These are phyloP conservation scores for Trametes pubescens DNA, from an alignment of 1,284 basidiomycete species.

Conservation along the genomic window DNA sequence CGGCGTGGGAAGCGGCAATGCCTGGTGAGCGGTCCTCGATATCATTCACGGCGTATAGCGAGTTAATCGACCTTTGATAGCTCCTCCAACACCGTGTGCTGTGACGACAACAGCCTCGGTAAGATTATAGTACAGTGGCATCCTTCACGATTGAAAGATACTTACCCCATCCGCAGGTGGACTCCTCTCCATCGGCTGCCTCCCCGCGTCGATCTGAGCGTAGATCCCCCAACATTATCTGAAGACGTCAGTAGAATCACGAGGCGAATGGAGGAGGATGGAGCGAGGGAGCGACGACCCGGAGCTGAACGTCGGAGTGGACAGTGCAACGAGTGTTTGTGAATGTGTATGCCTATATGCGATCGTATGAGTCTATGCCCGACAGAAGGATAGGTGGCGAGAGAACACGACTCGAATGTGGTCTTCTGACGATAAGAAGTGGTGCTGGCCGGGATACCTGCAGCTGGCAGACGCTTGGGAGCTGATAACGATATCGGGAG, in stretches of 20 bases:
- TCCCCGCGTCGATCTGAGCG: constrained; percentile 10
- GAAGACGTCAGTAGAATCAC: not conserved
- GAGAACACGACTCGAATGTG: not conserved
- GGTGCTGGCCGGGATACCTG: not conserved
- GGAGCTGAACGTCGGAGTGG: not conserved
- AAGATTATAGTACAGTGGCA: not conserved
- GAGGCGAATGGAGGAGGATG: not conserved
- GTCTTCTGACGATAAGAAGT: not conserved
- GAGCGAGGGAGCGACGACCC: not conserved
- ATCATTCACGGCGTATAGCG: not conserved
- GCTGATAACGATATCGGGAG: not conserved
- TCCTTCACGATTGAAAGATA: not conserved
- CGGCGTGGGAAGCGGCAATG: constrained; percentile 31
- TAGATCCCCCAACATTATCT: not conserved
- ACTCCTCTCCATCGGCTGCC: constrained; percentile 19
- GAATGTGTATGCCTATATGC: constrained; percentile 11
- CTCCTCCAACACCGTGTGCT: constrained; percentile 21
- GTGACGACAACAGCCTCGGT: constrained; percentile 21
- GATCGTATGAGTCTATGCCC: constrained; percentile 1
- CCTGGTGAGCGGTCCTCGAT: constrained; percentile 24
- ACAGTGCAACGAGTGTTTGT: constrained; percentile 1
- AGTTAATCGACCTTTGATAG: not conserved
- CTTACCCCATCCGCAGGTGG: constrained; percentile 7
- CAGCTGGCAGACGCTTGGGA: not conserved
- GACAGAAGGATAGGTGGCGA: not conserved